phyloP scores from a whole-genome alignment of 805 yeast species.

The Saturnispora quitensis region DNA sequence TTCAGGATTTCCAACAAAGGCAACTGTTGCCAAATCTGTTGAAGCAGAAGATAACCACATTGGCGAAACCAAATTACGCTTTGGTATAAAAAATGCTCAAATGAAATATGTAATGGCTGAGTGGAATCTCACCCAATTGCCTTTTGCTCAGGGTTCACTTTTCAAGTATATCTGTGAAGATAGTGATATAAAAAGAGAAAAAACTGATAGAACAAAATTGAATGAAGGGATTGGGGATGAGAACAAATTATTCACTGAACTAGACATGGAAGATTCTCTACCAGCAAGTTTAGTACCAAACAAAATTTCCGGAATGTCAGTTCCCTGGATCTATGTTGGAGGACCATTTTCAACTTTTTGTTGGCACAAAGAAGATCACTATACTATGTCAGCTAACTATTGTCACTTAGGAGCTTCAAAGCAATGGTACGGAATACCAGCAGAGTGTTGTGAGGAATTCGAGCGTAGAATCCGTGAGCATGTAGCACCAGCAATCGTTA shows the following conservation, averaged over 20 bases:
- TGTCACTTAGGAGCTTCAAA: conserved; percentile 86
- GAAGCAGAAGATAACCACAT: conserved; percentile 8
- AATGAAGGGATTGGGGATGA: not conserved
- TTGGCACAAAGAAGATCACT: conserved; percentile 96
- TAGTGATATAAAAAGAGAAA: not conserved
- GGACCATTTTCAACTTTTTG: conserved; percentile 86
- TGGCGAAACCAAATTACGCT: conserved; percentile 13
- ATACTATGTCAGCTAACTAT: conserved; percentile 82
- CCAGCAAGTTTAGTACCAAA: not conserved
- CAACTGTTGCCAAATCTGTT: not conserved
- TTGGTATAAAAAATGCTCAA: not conserved
- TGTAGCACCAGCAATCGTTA: conserved; percentile 72
- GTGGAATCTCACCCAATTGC: conserved; percentile 68
- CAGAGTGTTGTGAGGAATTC: conserved; percentile 50
- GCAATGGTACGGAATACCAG: conserved; percentile 91
- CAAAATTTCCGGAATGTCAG: conserved; percentile 79
- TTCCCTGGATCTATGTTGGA: conserved; percentile 93
- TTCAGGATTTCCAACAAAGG: conserved; percentile 62
- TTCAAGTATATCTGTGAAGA: conserved; percentile 40
- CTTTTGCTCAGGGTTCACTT: conserved; percentile 62
- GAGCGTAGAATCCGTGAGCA: conserved; percentile 31
- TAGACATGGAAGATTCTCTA: conserved; percentile 31
- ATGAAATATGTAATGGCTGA: conserved; percentile 46
- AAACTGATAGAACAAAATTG: not conserved
- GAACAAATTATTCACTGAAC: conserved; percentile 14